phyloP scores from a whole-genome alignment of 2,329 filamentous ascomycete genomes.

The Phoma sp. region DNA sequence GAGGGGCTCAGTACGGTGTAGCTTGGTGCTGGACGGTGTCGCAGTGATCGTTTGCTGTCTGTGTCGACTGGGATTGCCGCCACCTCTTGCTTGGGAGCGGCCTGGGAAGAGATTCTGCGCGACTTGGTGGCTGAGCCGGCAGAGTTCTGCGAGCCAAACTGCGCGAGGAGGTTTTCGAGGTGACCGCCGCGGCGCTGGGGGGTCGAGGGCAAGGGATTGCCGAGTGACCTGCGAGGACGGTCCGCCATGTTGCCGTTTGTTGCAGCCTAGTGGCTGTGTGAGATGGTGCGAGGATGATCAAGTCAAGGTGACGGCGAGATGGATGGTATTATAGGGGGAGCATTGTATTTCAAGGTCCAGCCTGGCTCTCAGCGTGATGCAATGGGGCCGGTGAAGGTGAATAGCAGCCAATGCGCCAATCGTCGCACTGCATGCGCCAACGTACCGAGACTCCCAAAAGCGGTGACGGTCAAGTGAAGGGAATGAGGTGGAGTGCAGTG shows the following conservation, averaged over 20 bases:
- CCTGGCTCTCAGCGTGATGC: neutral
- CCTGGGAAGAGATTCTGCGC: constrained; percentile 24
- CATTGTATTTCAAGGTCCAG: constrained; percentile 1
- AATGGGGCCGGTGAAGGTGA: constrained; percentile 5
- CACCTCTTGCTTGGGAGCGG: constrained; percentile 3
- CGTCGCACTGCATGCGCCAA: neutral
- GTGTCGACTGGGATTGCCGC: neutral
- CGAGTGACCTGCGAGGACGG: constrained; percentile 19
- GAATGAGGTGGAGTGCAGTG: neutral
- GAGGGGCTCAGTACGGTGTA: constrained; percentile 14
- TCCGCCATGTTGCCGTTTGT: constrained; percentile 28
- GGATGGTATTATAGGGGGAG: neutral
- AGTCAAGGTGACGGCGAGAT: neutral
- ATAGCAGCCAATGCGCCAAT: neutral
- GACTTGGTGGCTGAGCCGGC: constrained; percentile 42
- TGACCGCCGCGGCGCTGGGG: constrained; percentile 33
- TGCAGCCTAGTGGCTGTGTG: neutral
- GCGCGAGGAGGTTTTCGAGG: constrained; percentile 34
- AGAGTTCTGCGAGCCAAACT: constrained; percentile 39
- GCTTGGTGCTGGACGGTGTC: constrained; percentile 5
- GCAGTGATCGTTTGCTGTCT: constrained; percentile 20
- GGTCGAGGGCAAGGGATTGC: constrained; percentile 31
- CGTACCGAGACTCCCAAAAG: neutral
- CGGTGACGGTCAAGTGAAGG: constrained; percentile 3
- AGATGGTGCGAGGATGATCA: neutral